A percentile compares a stretch with the other conserved stretches of the same genome.
Conservation (phyloP, 208 protist species). For the Phytomonas francai region DNA sequence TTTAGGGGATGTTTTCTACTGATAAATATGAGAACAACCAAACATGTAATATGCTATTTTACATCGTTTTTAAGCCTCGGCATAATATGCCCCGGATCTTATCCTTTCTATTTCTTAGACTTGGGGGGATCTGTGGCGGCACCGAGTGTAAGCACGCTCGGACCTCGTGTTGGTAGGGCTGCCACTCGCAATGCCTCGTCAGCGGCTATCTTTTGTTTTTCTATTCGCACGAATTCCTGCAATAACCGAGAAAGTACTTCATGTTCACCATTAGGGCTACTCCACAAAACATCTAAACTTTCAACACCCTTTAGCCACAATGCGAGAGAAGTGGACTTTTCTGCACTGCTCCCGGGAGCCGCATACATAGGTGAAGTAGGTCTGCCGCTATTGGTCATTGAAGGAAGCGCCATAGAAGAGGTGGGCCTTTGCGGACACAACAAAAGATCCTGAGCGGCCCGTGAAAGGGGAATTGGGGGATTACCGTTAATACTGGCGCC, state of each 20-base stretch:
- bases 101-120: not conserved
- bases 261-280: not conserved
- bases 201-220: not conserved
- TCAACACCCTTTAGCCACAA: not conserved
- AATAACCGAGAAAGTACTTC: not conserved
- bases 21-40: conserved; percentile 3
- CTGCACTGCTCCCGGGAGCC: not conserved
- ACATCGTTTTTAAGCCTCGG: not conserved
- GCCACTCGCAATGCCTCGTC: not conserved
- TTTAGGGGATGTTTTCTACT: not conserved
- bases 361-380: not conserved
- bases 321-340: not conserved
- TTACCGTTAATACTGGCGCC: not conserved
- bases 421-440: not conserved
- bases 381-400: not conserved
- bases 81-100: not conserved
- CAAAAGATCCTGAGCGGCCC: not conserved
- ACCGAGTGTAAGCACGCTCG: not conserved
- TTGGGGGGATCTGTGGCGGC: not conserved
- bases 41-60: not conserved
- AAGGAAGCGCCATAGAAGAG: not conserved
- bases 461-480: not conserved
- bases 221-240: not conserved
- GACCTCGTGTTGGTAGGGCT: not conserved
- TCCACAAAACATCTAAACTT: not conserved